These are phyloP conservation scores for Fusarium verrucosum DNA, from an alignment of 2,329 filamentous ascomycete genomes.

Conservation along the genomic window DNA sequence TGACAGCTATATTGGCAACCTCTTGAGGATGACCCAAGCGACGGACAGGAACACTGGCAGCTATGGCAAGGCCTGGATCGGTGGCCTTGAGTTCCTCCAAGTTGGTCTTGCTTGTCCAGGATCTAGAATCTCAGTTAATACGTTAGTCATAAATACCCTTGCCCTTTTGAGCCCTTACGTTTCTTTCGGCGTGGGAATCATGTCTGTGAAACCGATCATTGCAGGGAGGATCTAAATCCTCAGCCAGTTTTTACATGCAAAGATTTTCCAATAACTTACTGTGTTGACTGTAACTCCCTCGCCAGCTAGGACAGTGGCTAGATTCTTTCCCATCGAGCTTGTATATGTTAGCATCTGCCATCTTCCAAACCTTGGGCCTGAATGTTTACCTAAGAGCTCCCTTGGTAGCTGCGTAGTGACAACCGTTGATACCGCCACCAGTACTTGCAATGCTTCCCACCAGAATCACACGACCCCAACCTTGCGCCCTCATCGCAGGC, in stretches of 20 bases:
- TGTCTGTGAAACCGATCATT: conserved; percentile 50
- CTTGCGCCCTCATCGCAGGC: conserved; percentile 45
- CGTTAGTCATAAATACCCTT: fast-evolving
- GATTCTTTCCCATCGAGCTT: conserved; percentile 50
- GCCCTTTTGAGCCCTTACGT: conserved; percentile 28
- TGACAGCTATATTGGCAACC: conserved; percentile 49
- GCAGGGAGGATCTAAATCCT: conserved; percentile 42
- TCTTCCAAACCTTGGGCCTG: fast-evolving
- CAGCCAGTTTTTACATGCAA: fast-evolving
- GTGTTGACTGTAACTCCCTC: conserved; percentile 50
- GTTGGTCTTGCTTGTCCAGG: conserved; percentile 47
- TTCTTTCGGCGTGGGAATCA: conserved; percentile 49
- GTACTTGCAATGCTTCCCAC: conserved; percentile 49
- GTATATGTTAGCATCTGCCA: neutral
- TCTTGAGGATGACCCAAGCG: conserved; percentile 49
- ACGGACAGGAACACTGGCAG: conserved; percentile 47
- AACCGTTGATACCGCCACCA: conserved; percentile 49
- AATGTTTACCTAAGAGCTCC: conserved; percentile 41
- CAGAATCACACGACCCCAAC: conserved; percentile 48
- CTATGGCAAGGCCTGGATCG: conserved; percentile 50
- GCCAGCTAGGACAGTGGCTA: conserved; percentile 46
- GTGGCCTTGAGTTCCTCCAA: conserved; percentile 44
- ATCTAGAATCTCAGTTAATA: conserved; percentile 25
- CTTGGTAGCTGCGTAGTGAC: conserved; percentile 50
- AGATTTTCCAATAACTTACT: conserved; percentile 18